Percentiles rank a stretch among this genome's conserved stretches.
Evolutionary conservation across 306 rosid species (phyloP).

Genomic region (Rosa multiflora): DNA sequence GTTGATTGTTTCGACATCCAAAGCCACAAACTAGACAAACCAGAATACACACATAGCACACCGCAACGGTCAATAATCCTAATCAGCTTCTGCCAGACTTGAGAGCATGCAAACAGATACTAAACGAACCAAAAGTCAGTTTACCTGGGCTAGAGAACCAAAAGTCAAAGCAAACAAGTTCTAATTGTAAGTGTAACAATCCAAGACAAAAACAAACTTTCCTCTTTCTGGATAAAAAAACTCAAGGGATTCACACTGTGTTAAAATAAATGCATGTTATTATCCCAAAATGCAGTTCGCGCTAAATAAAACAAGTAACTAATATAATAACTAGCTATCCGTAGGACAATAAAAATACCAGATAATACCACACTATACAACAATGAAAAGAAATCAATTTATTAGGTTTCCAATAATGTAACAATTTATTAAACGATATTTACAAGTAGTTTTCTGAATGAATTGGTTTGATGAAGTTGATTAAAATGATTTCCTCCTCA

Average conservation of each 20-base stretch:
- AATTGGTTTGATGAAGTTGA: not conserved
- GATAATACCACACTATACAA: not conserved
- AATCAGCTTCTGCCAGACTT: not conserved
- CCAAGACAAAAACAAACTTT: not conserved
- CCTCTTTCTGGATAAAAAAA: no score
- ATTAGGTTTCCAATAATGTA: not conserved
- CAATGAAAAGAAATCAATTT: not conserved
- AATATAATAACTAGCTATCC: not conserved
- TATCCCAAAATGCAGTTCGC: not conserved
- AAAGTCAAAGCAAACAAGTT: not conserved
- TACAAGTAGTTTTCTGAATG: no score
- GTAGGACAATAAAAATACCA: not conserved
- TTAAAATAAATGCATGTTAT: no score
- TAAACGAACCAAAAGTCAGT: not conserved
- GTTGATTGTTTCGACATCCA: no score
- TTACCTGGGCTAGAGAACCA: not conserved
- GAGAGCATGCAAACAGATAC: not conserved
- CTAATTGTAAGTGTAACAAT: not conserved
- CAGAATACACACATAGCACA: slow-evolving; percentile 18
- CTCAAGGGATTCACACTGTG: no score
- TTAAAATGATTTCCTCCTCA: not conserved
- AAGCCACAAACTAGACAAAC: slow-evolving; percentile 7
- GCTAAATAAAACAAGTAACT: not conserved
- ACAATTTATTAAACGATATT: not conserved
- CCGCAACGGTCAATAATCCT: not conserved